These are phyloP conservation scores for Morella rubra DNA, from an alignment of 306 rosid genomes.

Conservation along the genomic window DNA sequence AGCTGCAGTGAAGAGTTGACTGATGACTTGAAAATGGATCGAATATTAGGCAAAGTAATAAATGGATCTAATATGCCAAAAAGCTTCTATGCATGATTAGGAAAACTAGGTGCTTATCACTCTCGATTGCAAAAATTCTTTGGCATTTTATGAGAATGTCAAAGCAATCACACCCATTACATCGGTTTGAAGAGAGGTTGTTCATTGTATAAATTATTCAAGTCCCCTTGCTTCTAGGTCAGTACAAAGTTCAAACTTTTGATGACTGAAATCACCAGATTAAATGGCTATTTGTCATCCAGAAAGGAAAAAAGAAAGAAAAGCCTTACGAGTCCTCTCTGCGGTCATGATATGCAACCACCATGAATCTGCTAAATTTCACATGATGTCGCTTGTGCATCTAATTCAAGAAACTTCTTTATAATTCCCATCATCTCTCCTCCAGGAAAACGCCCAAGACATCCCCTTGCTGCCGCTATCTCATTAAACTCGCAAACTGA, in stretches of 20 bases:
- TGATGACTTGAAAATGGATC: too few species aligned
- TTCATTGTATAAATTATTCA: too few species aligned
- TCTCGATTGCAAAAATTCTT: too few species aligned
- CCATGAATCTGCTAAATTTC: slow-evolving; percentile 14
- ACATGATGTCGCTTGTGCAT: slow-evolving; percentile 30
- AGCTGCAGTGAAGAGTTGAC: too few species aligned
- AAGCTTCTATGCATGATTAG: too few species aligned
- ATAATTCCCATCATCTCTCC: slow-evolving; percentile 96
- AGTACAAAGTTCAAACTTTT: slow-evolving; percentile 16
- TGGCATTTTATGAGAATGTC: too few species aligned
- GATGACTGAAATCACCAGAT: neutral
- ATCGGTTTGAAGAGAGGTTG: too few species aligned
- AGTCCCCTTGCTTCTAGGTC: too few species aligned
- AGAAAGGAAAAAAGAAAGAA: slow-evolving; percentile 5
- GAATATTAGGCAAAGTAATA: too few species aligned
- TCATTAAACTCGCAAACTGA: slow-evolving; percentile 71
- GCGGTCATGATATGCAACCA: slow-evolving; percentile 4
- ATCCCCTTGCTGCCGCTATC: slow-evolving; percentile 78
- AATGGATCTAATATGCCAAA: too few species aligned
- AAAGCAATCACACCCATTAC: too few species aligned
- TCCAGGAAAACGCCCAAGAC: slow-evolving; percentile 91
- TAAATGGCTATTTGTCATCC: slow-evolving; percentile 7
- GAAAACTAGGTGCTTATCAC: too few species aligned
- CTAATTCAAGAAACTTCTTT: slow-evolving; percentile 52
- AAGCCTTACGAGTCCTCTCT: slow-evolving; percentile 12